Base-by-base conservation (phyloP, 176 grass and related monocot species). In the Aegilops longissima region DNA sequence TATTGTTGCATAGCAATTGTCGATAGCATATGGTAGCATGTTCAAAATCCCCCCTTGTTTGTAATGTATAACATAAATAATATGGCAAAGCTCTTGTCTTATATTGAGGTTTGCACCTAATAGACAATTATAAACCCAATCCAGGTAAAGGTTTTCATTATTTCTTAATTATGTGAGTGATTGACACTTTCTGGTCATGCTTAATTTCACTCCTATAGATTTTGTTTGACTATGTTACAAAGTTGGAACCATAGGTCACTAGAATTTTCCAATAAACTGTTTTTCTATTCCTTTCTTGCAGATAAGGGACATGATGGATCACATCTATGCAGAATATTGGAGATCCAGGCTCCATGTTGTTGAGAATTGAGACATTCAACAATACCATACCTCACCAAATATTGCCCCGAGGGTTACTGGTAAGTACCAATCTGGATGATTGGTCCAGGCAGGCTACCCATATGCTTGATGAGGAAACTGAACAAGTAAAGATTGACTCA, bases 281-380 rank as follows among this genome's bases (percentile, higher is more conserved):
- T 10, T 80, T 71, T 73, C 35, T 45, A n/a, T 47, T 76, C 44
- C 31, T 58, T 16, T 42, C 87, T 95, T 91, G 91, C 62, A 70
- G 91, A 95, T 13, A 90, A 94, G 78, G 74, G 69, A 30, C 84
- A 61, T 1, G 93, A 95, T 86, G 83, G 30, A 66, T 79, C 90
- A 21, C 40, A 33, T 91, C 13, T 95, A 91, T 64, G 86, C 74
- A 11, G 96, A 94, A 58, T 98, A 95, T 81, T 98, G 96, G 96
- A 89, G 58, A 82, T 98, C 89, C 42, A 80, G 88, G 86, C 24
- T 70, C n/a, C 79, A 82, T 87, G 65, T 17, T 87, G 39, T 79
- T 14, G 84, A 84, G 33, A 69, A 83, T 73, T 31, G 24, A 61
- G 75, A 61, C 56, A 76, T 31, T 81, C 76, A 49, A 27, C 84